Base-by-base conservation (phyloP, 805 yeast genomes). In the Suhomyces emberorum region DNA sequence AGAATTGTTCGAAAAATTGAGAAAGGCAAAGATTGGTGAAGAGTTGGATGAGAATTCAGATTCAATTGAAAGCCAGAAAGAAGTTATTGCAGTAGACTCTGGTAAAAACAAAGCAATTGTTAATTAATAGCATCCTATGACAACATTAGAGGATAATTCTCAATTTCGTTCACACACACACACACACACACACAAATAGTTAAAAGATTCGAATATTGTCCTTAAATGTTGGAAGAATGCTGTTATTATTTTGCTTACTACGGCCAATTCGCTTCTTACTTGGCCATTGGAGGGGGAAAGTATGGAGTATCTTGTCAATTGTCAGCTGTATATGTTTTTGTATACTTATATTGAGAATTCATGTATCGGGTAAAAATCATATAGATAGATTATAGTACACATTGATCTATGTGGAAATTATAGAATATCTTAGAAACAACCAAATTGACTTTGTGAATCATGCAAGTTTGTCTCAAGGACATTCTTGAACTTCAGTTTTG, bases 1-100 rank as follows among this genome's bases (percentile, higher is more conserved):
- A 10, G 72, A 61, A 28, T 65, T 83, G 52, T 79, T 82, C 53
- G 51, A 48, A 15, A 46, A 49, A 41, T 55, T 60, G 15, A 59
- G 44, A 41, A 33, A 49, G 12, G 40, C 46, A 17, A 51, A 47
- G 14, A 37, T 55, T 31, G 43, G 38, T 18, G 47, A 39, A 14
- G 59, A 49, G 28, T 42, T 35, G 12, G 52, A 33, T n/a, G 32
- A 15, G 7, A 20, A 18, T 2, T 22, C 32, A n/a, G 28, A 30
- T 10, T 24, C 30, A 19, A 16, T 40, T 4, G 28, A 22, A 6
- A 28, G 38, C 14, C 16, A 28, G 9, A 31, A 29, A n/a, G 33
- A 33, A 11, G 36, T 30, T 11, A 18, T 33, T 32, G 12, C 34
- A n/a, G 11, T 24, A 17, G 34, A 31, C 12, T 30, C 33, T 11